phyloP scores from a whole-genome alignment of 495 filamentous ascomycete species.

The Penicillium diatomitis region DNA sequence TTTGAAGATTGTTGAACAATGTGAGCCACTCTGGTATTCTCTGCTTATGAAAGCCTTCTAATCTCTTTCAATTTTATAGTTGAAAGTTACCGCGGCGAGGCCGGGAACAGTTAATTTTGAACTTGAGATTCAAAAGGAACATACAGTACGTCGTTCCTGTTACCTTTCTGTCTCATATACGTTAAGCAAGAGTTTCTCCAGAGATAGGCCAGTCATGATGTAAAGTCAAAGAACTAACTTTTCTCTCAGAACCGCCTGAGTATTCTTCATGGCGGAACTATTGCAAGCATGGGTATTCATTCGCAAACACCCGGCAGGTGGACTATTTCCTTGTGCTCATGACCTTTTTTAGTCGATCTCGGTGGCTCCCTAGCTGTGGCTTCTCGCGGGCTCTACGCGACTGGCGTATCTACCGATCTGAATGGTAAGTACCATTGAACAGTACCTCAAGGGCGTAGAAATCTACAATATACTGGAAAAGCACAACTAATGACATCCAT shows the following conservation, averaged over 20 bases:
- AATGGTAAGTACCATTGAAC: constrained; percentile 48
- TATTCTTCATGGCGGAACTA: constrained; percentile 89
- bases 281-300: constrained; percentile 72
- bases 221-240: background rate
- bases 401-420: constrained; percentile 87
- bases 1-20: constrained; percentile 31
- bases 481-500: background rate
- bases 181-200: too few relatives aligned
- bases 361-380: constrained; percentile 91
- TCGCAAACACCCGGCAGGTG: background rate
- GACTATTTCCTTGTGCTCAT: background rate
- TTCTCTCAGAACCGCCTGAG: constrained; percentile 67
- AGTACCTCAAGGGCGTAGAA: too few relatives aligned
- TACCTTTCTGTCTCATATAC: too few relatives aligned
- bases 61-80: constrained; percentile 32
- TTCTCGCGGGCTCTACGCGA: constrained; percentile 77
- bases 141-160: constrained; percentile 54
- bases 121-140: constrained; percentile 73
- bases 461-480: too few relatives aligned
- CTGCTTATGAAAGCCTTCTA: background rate
- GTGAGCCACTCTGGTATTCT: constrained; percentile 7
- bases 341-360: constrained; percentile 58
- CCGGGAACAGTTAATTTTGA: constrained; percentile 81
- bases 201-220: background rate
- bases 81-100: constrained; percentile 66